A percentile compares a stretch with the other conserved stretches of the same genome.
These are phyloP conservation scores for Canavalia ensiformis DNA, from an alignment of 306 rosid genomes.

Conservation along the genomic window DNA sequence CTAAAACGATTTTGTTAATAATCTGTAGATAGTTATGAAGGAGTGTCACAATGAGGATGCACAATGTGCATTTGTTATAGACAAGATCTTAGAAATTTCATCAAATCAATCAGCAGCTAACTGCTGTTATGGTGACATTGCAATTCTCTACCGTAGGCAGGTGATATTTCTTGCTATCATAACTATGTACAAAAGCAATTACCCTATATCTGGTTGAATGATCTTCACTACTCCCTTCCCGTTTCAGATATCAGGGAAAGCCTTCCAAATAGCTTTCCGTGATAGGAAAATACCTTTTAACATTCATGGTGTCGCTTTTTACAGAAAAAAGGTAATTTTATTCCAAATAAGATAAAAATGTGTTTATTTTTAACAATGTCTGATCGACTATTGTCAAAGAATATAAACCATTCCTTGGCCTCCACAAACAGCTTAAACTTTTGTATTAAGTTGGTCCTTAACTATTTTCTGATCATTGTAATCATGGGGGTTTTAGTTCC, in stretches of 20 bases:
- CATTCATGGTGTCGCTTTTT: conserved; percentile 91
- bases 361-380: conserved; percentile 15
- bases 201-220: conserved; percentile 22
- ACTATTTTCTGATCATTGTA: conserved; percentile 23
- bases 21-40: conserved; percentile 71
- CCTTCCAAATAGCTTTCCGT: conserved; percentile 88
- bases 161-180: conserved; percentile 60
- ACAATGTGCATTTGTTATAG: conserved; percentile 89
- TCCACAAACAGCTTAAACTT: conserved; percentile 10
- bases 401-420: not conserved
- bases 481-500: not conserved
- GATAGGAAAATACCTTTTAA: conserved; percentile 96
- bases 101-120: conserved; percentile 61
- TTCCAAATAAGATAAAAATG: conserved; percentile 23
- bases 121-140: conserved; percentile 74
- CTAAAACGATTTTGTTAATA: conserved; percentile 38
- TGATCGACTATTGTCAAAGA: not conserved
- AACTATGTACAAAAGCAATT: conserved; percentile 23
- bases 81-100: conserved; percentile 79
- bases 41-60: conserved; percentile 92
- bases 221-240: conserved; percentile 21
- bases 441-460: not conserved
- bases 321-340: conserved; percentile 80
- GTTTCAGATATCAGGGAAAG: conserved; percentile 83
- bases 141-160: conserved; percentile 98